Base-by-base conservation (phyloP, 1,284 basidiomycete species). In the Papiliotrema terrestris region DNA sequence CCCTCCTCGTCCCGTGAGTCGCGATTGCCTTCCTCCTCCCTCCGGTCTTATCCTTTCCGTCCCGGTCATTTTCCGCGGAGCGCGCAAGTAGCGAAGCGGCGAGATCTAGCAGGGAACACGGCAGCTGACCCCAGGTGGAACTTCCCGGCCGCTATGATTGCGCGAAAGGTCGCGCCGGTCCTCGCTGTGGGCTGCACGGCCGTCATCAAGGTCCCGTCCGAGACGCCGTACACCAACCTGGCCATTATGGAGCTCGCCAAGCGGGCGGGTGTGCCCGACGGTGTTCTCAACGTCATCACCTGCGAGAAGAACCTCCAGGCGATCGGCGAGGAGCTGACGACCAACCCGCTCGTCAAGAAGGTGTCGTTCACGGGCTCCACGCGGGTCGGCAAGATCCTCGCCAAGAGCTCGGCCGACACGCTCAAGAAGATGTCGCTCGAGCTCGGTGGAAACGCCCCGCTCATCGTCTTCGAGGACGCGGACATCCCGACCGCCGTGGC, bases 101-200 rank as follows among this genome's bases (percentile, higher is more conserved):
- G 29, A 5, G 11, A 32, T 5, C 29, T 32, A 11, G 29, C 29
- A 32, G 29, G 29, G 11, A 6, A 11, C 6, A 32, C 29, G 35
- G 3, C 39, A 6, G 39, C 26, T 56, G 35, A 52, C 46, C 23
- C 15, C 53, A 65, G 64, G 11, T 73, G 76, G 90, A 93, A 94
- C 76, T 95, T 96, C 79, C 92, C 92, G 8, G 91, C 89, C 22
- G 93, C 91, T 0, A 96, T 96, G 81, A 80, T 83, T 58, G 80
- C 81, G 1, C 75, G 82, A 45, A 83, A 83, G 68, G 64, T 82
- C 39, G 80, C 76, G 1, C 81, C 83, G 1, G 82, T 81, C 42
- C 83, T 98, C 17, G 91, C 93, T 9, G 93, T 93, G 17, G 96
- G 96, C 23, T 98, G 96, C 75, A 98, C 95, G 0, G 83, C 86